Conservation (phyloP, 495 filamentous ascomycete species). For the Penicillium tannophilum region DNA sequence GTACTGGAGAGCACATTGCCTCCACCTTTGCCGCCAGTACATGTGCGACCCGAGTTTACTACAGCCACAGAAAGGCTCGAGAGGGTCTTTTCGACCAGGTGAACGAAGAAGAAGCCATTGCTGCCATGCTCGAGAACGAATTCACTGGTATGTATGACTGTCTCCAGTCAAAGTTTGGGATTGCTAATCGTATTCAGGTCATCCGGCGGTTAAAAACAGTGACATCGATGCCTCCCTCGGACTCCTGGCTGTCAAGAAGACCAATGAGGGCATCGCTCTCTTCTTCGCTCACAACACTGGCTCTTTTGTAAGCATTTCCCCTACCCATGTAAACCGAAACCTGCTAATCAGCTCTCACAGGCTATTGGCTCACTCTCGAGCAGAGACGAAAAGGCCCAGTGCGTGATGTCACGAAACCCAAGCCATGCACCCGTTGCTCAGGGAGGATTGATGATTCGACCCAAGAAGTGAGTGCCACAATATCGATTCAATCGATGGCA, state of each 20-base stretch:
- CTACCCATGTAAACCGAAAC: neutral
- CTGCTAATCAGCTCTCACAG: constrained; percentile 35
- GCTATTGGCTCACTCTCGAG: constrained; percentile 86
- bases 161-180: neutral
- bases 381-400: constrained; percentile 66
- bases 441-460: constrained; percentile 37
- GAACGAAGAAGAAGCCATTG: constrained; percentile 72
- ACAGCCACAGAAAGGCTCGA: constrained; percentile 57
- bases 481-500: neutral
- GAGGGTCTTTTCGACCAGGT: constrained; percentile 62
- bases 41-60: constrained; percentile 76
- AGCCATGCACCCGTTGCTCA: constrained; percentile 42
- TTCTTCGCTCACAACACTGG: constrained; percentile 94
- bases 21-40: constrained; percentile 81
- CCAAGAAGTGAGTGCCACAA: constrained; percentile 18
- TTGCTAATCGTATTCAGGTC: constrained; percentile 45
- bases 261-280: constrained; percentile 65
- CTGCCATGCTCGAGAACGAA: constrained; percentile 70
- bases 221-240: constrained; percentile 77
- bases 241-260: constrained; percentile 81
- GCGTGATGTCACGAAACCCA: constrained; percentile 77
- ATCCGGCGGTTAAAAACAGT: constrained; percentile 74
- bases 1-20: constrained; percentile 96
- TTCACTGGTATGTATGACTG: constrained; percentile 63
- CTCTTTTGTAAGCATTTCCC: constrained; percentile 65